Evolutionary conservation across 2,329 filamentous ascomycete species (phyloP).

Genomic region (Albophoma yamanashiensis): DNA sequence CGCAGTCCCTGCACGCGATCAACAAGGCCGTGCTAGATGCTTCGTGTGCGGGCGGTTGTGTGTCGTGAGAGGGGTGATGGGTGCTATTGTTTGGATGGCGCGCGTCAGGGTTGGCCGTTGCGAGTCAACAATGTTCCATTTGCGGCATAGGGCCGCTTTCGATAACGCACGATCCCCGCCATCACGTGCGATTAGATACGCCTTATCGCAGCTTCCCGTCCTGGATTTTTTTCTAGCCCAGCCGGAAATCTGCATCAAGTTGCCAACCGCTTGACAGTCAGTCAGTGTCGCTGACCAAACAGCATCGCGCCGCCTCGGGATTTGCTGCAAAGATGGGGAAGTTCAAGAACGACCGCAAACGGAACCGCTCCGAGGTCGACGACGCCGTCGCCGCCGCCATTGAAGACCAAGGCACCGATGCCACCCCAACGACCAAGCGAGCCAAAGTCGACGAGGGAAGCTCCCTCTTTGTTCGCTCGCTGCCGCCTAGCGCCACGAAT

Average conservation of each 20-base stretch:
- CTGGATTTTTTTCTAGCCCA: slow-evolving; percentile 11
- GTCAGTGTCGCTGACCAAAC: background rate
- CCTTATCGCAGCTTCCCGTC: slow-evolving; percentile 6
- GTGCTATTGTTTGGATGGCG: slow-evolving; percentile 14
- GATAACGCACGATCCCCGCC: slow-evolving; percentile 7
- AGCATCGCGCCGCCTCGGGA: background rate
- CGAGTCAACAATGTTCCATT: slow-evolving; percentile 22
- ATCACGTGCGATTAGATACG: slow-evolving; percentile 23
- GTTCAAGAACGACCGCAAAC: slow-evolving; percentile 22
- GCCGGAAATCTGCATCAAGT: background rate
- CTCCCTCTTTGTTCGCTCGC: slow-evolving; percentile 83
- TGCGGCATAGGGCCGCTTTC: slow-evolving; percentile 12
- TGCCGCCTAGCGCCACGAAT: slow-evolving; percentile 68
- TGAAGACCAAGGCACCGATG: slow-evolving; percentile 20
- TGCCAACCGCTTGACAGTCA: background rate
- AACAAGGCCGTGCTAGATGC: background rate
- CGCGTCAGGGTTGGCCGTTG: slow-evolving; percentile 12
- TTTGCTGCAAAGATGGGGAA: slow-evolving; percentile 14
- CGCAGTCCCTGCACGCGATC: background rate
- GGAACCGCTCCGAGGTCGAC: slow-evolving; percentile 22
- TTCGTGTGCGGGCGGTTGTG: background rate
- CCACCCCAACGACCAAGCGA: slow-evolving; percentile 36
- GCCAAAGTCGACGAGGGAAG: slow-evolving; percentile 48
- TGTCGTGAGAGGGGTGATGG: slow-evolving; percentile 1
- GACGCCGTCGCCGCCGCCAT: slow-evolving; percentile 16